Evolutionary conservation across 257 asterid genomes (phyloP).

Genomic region (Gardenia jasminoides): DNA sequence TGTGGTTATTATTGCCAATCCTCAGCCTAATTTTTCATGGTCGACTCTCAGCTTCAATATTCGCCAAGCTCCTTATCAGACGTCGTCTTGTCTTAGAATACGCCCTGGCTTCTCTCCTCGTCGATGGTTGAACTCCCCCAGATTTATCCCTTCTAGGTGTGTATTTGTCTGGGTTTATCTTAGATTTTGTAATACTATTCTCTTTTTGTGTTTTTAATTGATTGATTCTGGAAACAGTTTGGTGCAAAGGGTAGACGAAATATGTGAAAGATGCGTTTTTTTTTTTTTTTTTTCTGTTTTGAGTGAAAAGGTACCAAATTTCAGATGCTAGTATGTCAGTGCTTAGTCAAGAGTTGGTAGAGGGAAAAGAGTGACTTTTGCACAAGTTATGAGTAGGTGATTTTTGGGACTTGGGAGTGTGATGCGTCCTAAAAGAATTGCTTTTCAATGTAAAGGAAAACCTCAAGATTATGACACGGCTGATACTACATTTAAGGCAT

Average conservation of each 20-base stretch:
- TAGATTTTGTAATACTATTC: not conserved
- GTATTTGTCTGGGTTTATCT: not conserved
- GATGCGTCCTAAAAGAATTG: not conserved
- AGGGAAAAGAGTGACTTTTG: not conserved
- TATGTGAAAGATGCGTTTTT: not conserved
- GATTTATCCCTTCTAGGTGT: constrained; percentile 20
- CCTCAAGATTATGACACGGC: not conserved
- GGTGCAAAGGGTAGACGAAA: not conserved
- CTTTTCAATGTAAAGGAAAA: not conserved
- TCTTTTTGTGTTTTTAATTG: not conserved
- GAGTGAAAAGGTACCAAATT: not conserved
- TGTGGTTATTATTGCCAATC: constrained; percentile 41
- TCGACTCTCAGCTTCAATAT: constrained; percentile 15
- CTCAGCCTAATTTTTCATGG: constrained; percentile 25
- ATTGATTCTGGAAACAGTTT: not conserved
- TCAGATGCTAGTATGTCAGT: not conserved
- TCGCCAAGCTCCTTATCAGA: constrained; percentile 31
- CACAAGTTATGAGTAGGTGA: not conserved
- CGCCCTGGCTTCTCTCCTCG: constrained; percentile 43
- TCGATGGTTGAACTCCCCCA: constrained; percentile 47
- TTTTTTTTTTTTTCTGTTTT: too few relatives aligned
- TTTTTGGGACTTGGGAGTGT: not conserved
- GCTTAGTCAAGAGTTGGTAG: not conserved
- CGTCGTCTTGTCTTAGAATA: constrained; percentile 41
- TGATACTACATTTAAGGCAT: not conserved